Evolutionary conservation across 179 eudicot genomes (phyloP).

Genomic region (Camellia oleifera): DNA sequence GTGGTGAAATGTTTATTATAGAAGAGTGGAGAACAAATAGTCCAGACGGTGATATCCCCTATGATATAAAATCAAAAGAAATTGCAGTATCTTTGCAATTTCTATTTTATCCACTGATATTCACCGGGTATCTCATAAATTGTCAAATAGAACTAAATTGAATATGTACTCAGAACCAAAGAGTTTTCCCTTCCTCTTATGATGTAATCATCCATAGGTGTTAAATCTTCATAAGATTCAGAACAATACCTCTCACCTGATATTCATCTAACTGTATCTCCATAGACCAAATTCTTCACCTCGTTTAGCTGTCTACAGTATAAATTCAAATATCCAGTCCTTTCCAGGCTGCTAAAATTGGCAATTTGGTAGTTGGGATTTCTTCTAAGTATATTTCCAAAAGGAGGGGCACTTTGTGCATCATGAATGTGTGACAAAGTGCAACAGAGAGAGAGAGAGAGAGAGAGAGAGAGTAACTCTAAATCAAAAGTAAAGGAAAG

Average conservation of each 20-base stretch:
- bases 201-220: too few relatives aligned
- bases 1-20: neutral
- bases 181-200: too few relatives aligned
- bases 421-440: too few relatives aligned
- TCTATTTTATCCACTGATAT: neutral
- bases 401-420: too few relatives aligned
- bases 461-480: too few relatives aligned
- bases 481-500: too few relatives aligned
- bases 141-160: neutral
- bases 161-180: neutral
- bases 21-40: neutral
- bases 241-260: too few relatives aligned
- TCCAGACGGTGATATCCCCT: neutral
- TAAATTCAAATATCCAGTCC: neutral
- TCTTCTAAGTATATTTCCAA: too few relatives aligned
- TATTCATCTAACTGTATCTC: too few relatives aligned
- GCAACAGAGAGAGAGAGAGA: too few relatives aligned
- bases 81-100: neutral
- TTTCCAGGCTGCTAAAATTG: neutral
- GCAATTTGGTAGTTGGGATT: neutral
- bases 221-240: too few relatives aligned
- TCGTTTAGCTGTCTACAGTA: neutral
- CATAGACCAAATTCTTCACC: neutral
- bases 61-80: neutral
- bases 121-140: neutral